Conservation (phyloP, 305 asterid genomes). For the Solanum aculeatissimum region DNA sequence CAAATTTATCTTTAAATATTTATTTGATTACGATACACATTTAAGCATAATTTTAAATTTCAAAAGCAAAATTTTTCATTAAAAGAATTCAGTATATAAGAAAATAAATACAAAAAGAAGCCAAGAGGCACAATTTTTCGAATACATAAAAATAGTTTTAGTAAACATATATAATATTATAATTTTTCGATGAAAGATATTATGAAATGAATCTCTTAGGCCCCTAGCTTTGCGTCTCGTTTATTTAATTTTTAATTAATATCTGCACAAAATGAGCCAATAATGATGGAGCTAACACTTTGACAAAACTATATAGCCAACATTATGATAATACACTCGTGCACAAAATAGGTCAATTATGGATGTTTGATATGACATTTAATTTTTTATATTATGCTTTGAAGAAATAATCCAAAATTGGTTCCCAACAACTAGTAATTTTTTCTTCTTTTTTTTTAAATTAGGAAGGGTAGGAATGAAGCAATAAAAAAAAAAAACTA, state of each 20-base stretch:
- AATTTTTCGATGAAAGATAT: not conserved
- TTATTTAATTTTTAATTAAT: not conserved
- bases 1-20: not conserved
- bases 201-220: not conserved
- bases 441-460: not conserved
- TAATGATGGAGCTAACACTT: not conserved
- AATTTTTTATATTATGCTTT: not conserved
- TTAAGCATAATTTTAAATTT: not conserved
- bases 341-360: not conserved
- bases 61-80: not conserved
- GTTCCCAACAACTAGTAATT: not conserved
- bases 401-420: not conserved
- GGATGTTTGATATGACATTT: not conserved
- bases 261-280: not conserved
- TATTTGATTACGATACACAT: not conserved
- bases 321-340: not conserved
- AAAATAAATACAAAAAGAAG: not conserved
- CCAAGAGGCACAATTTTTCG: not conserved
- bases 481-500: too few relatives aligned
- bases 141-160: too few relatives aligned
- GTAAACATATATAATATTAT: not conserved
- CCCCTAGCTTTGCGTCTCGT: not conserved
- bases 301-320: not conserved
- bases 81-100: not conserved
- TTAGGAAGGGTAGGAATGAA: not conserved